Percentiles rank a stretch among this genome's conserved stretches.
phyloP scores from a whole-genome alignment of 208 protist species.

The Leishmania tarentolae region DNA sequence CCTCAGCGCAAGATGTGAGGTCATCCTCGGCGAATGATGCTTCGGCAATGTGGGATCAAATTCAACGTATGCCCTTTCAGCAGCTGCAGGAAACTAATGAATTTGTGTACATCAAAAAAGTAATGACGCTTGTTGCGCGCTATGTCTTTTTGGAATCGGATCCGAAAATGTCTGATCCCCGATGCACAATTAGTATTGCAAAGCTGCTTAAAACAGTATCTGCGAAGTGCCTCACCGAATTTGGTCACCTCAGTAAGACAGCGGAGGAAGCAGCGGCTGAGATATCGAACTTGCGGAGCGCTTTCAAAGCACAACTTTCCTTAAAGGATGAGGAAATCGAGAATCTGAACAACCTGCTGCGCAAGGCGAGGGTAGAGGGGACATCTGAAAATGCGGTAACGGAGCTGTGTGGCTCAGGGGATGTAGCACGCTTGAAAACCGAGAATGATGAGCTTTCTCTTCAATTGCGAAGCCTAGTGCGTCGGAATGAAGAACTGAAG shows the following conservation, averaged over 20 bases:
- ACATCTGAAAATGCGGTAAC: constrained; percentile 5
- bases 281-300: constrained; percentile 16
- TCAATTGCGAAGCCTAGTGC: constrained; percentile 33
- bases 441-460: constrained; percentile 50
- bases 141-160: constrained; percentile 63
- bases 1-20: not conserved
- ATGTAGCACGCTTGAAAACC: constrained; percentile 31
- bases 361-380: not conserved
- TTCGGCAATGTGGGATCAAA: constrained; percentile 64
- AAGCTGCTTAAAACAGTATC: constrained; percentile 69
- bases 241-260: constrained; percentile 33
- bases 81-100: constrained; percentile 56
- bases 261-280: constrained; percentile 14
- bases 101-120: constrained; percentile 64
- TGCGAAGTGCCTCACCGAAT: constrained; percentile 38
- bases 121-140: constrained; percentile 51
- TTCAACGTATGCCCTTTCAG: constrained; percentile 73
- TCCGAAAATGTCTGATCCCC: constrained; percentile 59
- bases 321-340: constrained; percentile 31
- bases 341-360: constrained; percentile 13
- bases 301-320: constrained; percentile 20
- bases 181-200: constrained; percentile 52
- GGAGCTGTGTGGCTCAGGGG: constrained; percentile 5
- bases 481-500: constrained; percentile 49
- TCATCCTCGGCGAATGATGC: not conserved